Evolutionary conservation across 192 early-diverging fungal genomes (phyloP).

Genomic region (Neocallimastix lanati): DNA sequence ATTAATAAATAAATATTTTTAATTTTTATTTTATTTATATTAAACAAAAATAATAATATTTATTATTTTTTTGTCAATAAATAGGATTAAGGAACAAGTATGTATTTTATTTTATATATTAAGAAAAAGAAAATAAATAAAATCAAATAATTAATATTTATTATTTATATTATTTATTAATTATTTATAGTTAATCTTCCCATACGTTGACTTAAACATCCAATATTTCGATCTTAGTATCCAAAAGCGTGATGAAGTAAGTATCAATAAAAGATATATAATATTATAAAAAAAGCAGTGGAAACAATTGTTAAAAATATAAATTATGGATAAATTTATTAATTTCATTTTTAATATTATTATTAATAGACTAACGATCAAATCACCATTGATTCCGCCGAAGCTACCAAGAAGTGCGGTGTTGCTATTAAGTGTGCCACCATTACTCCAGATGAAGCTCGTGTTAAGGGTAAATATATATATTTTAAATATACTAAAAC

Average conservation of each 20-base stretch:
- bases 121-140: too few species aligned
- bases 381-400: conserved; percentile 87
- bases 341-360: too few species aligned
- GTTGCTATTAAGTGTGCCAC: conserved; percentile 98
- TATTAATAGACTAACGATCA: conserved; percentile 81
- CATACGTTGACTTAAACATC: conserved; percentile 75
- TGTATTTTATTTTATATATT: not conserved
- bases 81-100: conserved; percentile 30
- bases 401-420: conserved; percentile 92
- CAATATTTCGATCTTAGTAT: conserved; percentile 94
- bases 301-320: too few species aligned
- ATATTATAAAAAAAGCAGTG: too few species aligned
- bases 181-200: conserved; percentile 46
- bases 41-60: conserved; percentile 49
- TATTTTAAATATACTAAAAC: too few species aligned
- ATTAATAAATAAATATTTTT: not conserved
- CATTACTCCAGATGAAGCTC: conserved; percentile 88
- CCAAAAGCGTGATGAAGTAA: conserved; percentile 61
- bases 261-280: too few species aligned
- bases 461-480: conserved; percentile 55
- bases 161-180: not conserved
- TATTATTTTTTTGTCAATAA: too few species aligned
- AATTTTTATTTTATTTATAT: not conserved
- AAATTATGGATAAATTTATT: too few species aligned
- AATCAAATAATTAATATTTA: not conserved